phyloP scores from a whole-genome alignment of 495 filamentous ascomycete species.

The Xylaria sp. region DNA sequence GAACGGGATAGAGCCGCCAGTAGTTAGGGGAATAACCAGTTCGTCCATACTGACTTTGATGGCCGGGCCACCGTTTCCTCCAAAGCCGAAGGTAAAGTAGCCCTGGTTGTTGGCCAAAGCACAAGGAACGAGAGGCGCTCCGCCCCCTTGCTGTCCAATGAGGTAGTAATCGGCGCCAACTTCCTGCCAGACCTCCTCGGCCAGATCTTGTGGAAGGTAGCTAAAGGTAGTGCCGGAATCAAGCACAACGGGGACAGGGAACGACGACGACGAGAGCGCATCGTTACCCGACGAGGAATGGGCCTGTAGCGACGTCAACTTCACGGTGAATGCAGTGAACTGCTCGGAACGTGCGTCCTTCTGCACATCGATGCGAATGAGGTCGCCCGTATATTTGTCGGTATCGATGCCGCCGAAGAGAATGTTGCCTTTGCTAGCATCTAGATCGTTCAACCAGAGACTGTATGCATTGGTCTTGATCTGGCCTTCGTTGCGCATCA shows the following conservation, averaged over 20 bases:
- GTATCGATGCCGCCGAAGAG: conserved; percentile 94
- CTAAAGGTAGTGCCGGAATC: conserved; percentile 90
- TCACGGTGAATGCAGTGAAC: conserved; percentile 72
- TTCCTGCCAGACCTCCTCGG: conserved; percentile 68
- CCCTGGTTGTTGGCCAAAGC: conserved; percentile 64
- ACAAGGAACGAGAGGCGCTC: conserved; percentile 75
- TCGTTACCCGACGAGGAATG: conserved; percentile 55
- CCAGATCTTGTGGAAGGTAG: conserved; percentile 78
- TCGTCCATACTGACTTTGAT: conserved; percentile 81
- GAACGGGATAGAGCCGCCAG: conserved; percentile 52
- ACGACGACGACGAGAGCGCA: conserved; percentile 56
- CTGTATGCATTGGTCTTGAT: conserved; percentile 89
- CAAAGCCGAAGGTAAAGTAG: conserved; percentile 77
- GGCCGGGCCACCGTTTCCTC: conserved; percentile 61
- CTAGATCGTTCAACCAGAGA: conserved; percentile 84
- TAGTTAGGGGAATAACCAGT: conserved; percentile 69
- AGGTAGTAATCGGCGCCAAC: conserved; percentile 63
- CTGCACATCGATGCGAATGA: conserved; percentile 70
- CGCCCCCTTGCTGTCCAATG: conserved; percentile 37
- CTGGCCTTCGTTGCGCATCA: conserved; percentile 73
- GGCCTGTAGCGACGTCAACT: conserved; percentile 66
- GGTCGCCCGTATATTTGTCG: conserved; percentile 76
- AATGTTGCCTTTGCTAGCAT: conserved; percentile 53
- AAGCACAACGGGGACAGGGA: conserved; percentile 73
- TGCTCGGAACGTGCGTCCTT: conserved; percentile 55